Percentiles rank a stretch among this genome's conserved stretches.
These are phyloP conservation scores for Nelumbo lutea DNA, from an alignment of 164 flowering plant genomes.

Conservation along the genomic window DNA sequence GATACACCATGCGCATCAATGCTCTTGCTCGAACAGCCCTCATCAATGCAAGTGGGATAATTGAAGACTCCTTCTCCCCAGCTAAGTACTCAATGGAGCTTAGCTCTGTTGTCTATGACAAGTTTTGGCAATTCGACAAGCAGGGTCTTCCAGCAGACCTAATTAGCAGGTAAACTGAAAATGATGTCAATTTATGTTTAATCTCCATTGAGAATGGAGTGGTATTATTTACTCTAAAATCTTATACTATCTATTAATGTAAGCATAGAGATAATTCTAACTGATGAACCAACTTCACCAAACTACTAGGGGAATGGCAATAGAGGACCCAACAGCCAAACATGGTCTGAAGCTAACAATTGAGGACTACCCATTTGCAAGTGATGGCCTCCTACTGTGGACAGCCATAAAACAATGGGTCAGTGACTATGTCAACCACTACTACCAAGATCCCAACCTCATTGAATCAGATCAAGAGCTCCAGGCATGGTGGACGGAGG, in stretches of 20 bases:
- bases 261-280: neutral
- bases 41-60: slow-evolving; percentile 39
- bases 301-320: slow-evolving; percentile 48
- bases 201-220: no score
- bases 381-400: slow-evolving; percentile 63
- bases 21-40: slow-evolving; percentile 21
- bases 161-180: slow-evolving; percentile 34
- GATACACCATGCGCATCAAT: no score
- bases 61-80: slow-evolving; percentile 41
- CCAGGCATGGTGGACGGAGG: slow-evolving; percentile 63
- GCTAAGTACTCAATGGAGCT: slow-evolving; percentile 41
- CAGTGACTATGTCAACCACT: slow-evolving; percentile 40
- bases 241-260: no score
- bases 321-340: slow-evolving; percentile 31
- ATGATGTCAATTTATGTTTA: neutral
- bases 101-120: slow-evolving; percentile 32
- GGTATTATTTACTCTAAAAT: no score
- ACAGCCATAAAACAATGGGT: slow-evolving; percentile 55
- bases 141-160: slow-evolving; percentile 60
- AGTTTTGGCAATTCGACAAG: slow-evolving; percentile 43
- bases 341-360: slow-evolving; percentile 41
- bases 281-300: neutral
- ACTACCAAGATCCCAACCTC: slow-evolving; percentile 33
- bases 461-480: slow-evolving; percentile 43
- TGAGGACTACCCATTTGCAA: slow-evolving; percentile 66